These are phyloP conservation scores for Pulveroboletus sp. DNA, from an alignment of 768 basidiomycete species.

Conservation along the genomic window DNA sequence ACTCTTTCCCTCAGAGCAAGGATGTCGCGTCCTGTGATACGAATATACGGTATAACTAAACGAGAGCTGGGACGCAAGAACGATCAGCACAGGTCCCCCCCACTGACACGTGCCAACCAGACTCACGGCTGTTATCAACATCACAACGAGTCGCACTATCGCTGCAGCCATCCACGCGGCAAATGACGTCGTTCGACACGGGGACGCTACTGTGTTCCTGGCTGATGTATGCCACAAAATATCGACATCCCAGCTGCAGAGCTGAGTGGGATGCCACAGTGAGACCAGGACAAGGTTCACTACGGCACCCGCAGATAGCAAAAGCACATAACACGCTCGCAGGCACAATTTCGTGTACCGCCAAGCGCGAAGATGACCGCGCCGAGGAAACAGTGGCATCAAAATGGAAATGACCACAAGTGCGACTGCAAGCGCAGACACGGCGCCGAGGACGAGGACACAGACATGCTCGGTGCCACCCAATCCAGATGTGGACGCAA, in stretches of 20 bases:
- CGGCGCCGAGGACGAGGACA: conserved; percentile 24
- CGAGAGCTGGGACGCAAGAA: conserved; percentile 13
- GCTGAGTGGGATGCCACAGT: conserved; percentile 45
- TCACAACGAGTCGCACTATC: conserved; percentile 49
- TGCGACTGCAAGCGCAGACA: conserved; percentile 21
- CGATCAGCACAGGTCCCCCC: conserved; percentile 2
- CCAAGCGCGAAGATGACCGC: conserved; percentile 7
- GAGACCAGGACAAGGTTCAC: conserved; percentile 53
- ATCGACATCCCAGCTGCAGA: conserved; percentile 66
- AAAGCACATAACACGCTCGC: conserved; percentile 40
- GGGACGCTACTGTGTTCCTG: conserved; percentile 18
- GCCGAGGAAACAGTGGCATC: conserved; percentile 34
- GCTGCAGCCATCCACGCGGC: conserved; percentile 52
- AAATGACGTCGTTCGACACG: conserved; percentile 31
- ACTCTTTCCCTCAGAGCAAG: conserved; percentile 3
- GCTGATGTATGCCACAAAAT: conserved; percentile 52
- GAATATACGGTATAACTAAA: conserved; percentile 18
- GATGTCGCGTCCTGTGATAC: conserved; percentile 18
- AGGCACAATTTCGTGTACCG: conserved; percentile 22
- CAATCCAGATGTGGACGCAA: conserved; percentile 49
- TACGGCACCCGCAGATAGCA: conserved; percentile 49
- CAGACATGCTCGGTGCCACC: conserved; percentile 37
- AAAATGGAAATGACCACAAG: conserved; percentile 35
- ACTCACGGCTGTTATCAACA: conserved; percentile 51
- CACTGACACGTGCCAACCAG: not conserved